Evolutionary conservation across 1,284 basidiomycete species (phyloP).

Genomic region (Fereydounia khargensis): DNA sequence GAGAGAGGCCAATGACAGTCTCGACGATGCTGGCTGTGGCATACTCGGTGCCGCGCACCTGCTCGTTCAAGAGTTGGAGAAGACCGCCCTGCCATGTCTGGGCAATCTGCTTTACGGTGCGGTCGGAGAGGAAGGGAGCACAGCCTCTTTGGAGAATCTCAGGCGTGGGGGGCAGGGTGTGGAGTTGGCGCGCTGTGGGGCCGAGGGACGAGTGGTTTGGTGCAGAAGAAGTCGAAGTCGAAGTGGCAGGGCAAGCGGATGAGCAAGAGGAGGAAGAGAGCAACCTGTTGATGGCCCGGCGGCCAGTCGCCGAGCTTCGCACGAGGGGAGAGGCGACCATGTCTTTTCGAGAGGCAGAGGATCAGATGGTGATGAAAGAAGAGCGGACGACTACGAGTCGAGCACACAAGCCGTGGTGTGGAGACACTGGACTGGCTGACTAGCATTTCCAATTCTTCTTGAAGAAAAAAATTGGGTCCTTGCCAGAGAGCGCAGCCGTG

Average conservation of each 20-base stretch:
- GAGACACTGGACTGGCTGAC: background rate
- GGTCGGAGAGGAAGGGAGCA: constrained; percentile 42
- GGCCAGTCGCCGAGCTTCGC: background rate
- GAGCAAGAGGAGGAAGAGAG: background rate
- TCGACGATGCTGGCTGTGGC: constrained; percentile 69
- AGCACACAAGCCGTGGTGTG: no score
- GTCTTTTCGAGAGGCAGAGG: constrained; percentile 7
- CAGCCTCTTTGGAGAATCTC: constrained; percentile 37
- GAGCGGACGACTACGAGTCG: no score
- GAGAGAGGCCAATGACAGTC: constrained; percentile 71
- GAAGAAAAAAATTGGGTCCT: background rate
- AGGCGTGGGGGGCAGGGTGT: constrained; percentile 45
- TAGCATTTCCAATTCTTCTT: background rate
- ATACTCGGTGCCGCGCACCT: constrained; percentile 63
- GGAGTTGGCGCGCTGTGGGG: constrained; percentile 5
- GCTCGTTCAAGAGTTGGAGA: constrained; percentile 52
- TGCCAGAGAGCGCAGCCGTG: no score
- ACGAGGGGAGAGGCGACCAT: background rate
- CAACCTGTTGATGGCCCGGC: background rate
- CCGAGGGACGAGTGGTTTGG: constrained; percentile 1
- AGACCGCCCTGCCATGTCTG: constrained; percentile 50
- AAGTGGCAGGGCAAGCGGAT: constrained; percentile 5
- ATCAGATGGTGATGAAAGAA: background rate
- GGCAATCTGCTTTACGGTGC: constrained; percentile 44
- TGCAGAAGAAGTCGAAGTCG: constrained; percentile 5